A percentile compares a stretch with the other conserved stretches of the same genome.
Conservation (phyloP, 192 early-diverging fungal species). For the Mortierella claussenii region DNA sequence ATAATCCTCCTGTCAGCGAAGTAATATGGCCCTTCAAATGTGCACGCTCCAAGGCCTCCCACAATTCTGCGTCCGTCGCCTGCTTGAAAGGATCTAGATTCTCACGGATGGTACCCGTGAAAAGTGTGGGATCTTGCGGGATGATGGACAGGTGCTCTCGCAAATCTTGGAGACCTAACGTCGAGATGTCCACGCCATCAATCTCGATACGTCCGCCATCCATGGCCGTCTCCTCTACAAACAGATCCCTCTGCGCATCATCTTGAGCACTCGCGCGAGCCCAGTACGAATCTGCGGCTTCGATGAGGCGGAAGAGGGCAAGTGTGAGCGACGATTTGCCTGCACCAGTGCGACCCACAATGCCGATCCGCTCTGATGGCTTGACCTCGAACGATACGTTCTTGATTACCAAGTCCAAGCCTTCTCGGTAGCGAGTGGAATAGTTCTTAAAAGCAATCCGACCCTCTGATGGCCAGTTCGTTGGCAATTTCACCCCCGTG, state of each 20-base stretch:
- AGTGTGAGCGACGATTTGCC: slow-evolving; percentile 61
- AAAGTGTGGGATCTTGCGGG: slow-evolving; percentile 83
- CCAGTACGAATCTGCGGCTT: slow-evolving; percentile 45
- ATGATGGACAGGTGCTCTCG: slow-evolving; percentile 80
- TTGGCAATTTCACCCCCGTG: slow-evolving; percentile 4
- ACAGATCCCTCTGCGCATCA: not conserved
- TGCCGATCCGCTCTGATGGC: slow-evolving; percentile 40
- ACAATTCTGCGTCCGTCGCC: slow-evolving; percentile 67
- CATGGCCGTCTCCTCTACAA: not conserved
- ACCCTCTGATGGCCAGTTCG: slow-evolving; percentile 45
- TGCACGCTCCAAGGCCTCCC: slow-evolving; percentile 64
- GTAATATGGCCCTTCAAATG: slow-evolving; percentile 55
- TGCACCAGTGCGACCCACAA: slow-evolving; percentile 56
- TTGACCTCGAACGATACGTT: slow-evolving; percentile 63
- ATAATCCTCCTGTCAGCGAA: slow-evolving; percentile 29
- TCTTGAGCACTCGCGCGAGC: slow-evolving; percentile 21
- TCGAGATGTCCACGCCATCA: slow-evolving; percentile 79
- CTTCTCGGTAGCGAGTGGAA: slow-evolving; percentile 41
- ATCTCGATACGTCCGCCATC: slow-evolving; percentile 78
- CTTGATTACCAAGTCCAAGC: slow-evolving; percentile 59
- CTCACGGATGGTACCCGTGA: slow-evolving; percentile 66
- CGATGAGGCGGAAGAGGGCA: slow-evolving; percentile 59
- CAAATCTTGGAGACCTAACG: slow-evolving; percentile 67
- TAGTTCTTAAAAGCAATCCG: slow-evolving; percentile 45
- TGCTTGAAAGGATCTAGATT: slow-evolving; percentile 83